Evolutionary conservation across 345 rosid species (phyloP), one percentile per base, ranked within the genome.

Genomic region (Cardiospermum halicacabum): DNA sequence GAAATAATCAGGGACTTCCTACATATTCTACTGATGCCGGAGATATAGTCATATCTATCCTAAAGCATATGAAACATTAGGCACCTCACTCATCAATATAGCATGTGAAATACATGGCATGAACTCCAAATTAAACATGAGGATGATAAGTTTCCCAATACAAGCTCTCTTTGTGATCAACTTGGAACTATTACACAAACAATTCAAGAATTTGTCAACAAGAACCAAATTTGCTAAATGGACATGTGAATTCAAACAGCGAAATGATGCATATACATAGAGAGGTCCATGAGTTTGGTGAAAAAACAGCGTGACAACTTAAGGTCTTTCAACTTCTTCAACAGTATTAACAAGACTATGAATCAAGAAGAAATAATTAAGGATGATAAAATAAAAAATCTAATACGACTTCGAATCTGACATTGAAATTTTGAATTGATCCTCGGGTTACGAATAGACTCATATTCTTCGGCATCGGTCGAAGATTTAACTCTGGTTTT

Each of bases 101-200:
- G n/a, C n/a, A n/a, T n/a, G n/a, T n/a, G n/a, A 28, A 48, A 18
- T 56, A 89, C 96, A 93, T 92, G 7, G 94, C 89, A 5, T 93
- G 93, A 70, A 92, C 77, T 42, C 98, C 98, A 36, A 92, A 76
- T 74, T 92, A 88, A 72, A 84, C 84, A 37, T 88, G 84, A 78
- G 98, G 92, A 21, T 94, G 85, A 66, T 88, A 93, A 1, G 96
- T 88, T 72, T 89, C 98, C 98, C 98, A 85, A 53, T 93, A 85
- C 69, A 90, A 83, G 80, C 89, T 81, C 76, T 90, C 87, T 64
- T 72, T 84, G 26, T 90, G 98, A 57, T 82, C 92, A 22, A 93
- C 96, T 81, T 85, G 89, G 78, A 90, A 93, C 97, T 92, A 73
- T 48, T 60, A 69, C 58, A 69, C 25, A 69, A 19, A 59, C 30